Base-by-base conservation (phyloP, 2,329 filamentous ascomycete species). In the Pseudocercospora cruenta region DNA sequence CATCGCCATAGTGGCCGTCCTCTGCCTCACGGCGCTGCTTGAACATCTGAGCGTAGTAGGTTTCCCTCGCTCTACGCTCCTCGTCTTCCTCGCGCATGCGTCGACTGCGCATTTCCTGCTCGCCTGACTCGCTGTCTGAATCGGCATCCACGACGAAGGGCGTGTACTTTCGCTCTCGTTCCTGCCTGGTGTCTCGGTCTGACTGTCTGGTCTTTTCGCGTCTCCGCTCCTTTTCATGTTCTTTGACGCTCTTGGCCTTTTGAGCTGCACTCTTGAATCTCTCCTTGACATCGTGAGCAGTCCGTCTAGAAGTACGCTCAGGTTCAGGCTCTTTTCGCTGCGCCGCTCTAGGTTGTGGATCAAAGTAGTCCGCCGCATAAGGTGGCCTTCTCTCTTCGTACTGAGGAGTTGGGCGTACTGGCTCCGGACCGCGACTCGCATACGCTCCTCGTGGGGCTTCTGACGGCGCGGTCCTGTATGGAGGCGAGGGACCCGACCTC, bases 261-360 rank as follows among this genome's bases (percentile, higher is more conserved):
- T 31, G 60, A 43, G 55, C 55, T 36, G 55, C 28, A 39, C 28
- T 58, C 55, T 58, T 58, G 55, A 58, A 62, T 55, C 66, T 71
- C 33, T 67, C 71, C 67, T 72, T 63, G 68, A 72, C 62, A 65
- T 71, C 67, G 69, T 71, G 61, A 2, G 59, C 58, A 22, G 69
- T 67, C 61, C 72, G 49, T 51, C 64, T 58, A n/a, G 67, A 66
- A 24, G 62, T 55, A 6, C 77, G 74, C 62, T 80, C 78, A 64
- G 80, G 80, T 9, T 77, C 77, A 36, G 79, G 74, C 64, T 80
- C 77, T 67, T 81, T 81, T 60, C 78, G 74, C 26, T 76, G 69
- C 19, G 73, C 73, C 1, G 75, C 64, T 63, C 79, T 74, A 6
- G 77, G 75, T 55, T 68, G 65, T 2, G 62, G 43, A 58, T 80